Base-by-base conservation (phyloP, 768 basidiomycete genomes). In the Chlorophyllum brunneum region DNA sequence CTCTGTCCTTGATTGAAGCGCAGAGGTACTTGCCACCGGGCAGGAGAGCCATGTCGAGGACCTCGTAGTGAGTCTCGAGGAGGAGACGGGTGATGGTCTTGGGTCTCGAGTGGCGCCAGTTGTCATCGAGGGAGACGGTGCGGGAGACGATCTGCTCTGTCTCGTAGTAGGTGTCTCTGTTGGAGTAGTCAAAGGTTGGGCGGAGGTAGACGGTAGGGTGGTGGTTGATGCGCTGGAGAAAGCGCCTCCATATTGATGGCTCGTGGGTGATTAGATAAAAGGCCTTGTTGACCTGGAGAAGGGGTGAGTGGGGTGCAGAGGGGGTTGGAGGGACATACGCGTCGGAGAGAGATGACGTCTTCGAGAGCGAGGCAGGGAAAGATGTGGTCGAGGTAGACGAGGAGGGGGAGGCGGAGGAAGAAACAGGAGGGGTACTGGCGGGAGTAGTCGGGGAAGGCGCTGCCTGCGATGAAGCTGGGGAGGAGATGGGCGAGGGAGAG, bases 21-120 rank as follows among this genome's bases (percentile, higher is more conserved):
- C 86, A 67, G 56, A 87, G 76, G 56, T 83, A 84, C 58, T 81
- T 84, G 16, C 86, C 85, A 1, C 85, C 86, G 5, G 85, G 81
- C 7, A 86, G 71, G 24, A 85, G 62, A 34, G 70, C 74, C 72
- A 88, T 78, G 37, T 68, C 82, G 62, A 70, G 71, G 55, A 73
- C 74, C 56, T 67, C 67, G 62, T 65, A 73, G 60, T 68, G 67
- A 0, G 67, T 59, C 15, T 54, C 52, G 5, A 74, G 44, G 15
- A 65, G 56, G 26, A 59, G 57, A 22, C 61, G 60, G 9, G 55
- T 54, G 15, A 61, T 59, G 36, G 74, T 64, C 33, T 54, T 61
- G 3, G 81, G 76, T 3, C 70, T 64, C 5, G 64, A 59, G 1
- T 64, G 67, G 18, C 75, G 67, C 82, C 84, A 87, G 53, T 80